Percentiles rank a stretch among this genome's conserved stretches.
These are phyloP conservation scores for Oryza rufipogon DNA, from an alignment of 176 grass and related monocot species.

Conservation along the genomic window DNA sequence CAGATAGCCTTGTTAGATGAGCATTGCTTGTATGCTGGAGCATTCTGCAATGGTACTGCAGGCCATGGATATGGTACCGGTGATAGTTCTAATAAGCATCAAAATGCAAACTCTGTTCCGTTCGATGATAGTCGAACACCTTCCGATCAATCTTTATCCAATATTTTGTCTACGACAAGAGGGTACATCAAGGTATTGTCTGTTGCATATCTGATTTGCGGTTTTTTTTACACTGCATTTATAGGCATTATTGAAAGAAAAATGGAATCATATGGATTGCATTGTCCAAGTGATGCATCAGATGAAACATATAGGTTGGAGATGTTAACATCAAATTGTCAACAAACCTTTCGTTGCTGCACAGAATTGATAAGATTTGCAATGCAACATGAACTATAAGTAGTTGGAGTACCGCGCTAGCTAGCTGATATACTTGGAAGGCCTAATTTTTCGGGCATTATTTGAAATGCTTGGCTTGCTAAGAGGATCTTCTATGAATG, in stretches of 20 bases:
- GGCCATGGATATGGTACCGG: constrained; percentile 40
- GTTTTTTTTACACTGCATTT: constrained; percentile 27
- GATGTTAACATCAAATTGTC: constrained; percentile 13
- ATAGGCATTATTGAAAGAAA: constrained; percentile 18
- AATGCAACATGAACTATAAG: constrained; percentile 20
- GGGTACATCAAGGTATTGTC: constrained; percentile 78
- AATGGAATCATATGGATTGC: not conserved
- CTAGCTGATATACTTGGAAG: constrained; percentile 21
- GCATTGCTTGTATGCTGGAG: constrained; percentile 85
- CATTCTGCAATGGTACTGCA: constrained; percentile 71
- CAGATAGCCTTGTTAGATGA: constrained; percentile 84
- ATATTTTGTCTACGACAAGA: constrained; percentile 52
- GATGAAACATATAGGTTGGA: constrained; percentile 19
- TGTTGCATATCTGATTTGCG: constrained; percentile 16
- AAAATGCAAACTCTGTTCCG: constrained; percentile 60
- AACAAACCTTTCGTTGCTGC: not conserved
- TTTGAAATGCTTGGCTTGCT: constrained; percentile 11
- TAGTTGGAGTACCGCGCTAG: constrained; percentile 8
- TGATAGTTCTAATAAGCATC: constrained; percentile 37
- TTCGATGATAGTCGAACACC: constrained; percentile 35
- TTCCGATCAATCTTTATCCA: constrained; percentile 41
- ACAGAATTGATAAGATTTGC: constrained; percentile 10
- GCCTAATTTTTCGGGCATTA: not conserved
- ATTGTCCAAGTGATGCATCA: constrained; percentile 9
- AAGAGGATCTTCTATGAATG: constrained; percentile 23